Conservation (phyloP, 176 grass and related monocot genomes). For the Carex littledalei region DNA sequence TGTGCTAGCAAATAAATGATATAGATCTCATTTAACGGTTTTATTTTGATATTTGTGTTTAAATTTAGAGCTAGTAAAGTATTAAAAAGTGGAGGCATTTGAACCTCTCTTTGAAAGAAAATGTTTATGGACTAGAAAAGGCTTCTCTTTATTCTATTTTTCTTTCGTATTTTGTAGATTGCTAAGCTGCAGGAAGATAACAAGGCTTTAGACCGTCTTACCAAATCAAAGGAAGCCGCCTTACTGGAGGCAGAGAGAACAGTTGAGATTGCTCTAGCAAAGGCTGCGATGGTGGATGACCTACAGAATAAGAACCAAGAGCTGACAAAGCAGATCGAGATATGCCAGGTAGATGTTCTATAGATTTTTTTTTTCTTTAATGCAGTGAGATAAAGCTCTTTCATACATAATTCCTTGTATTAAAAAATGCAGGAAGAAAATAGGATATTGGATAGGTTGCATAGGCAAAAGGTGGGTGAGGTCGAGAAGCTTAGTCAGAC, state of each 20-base stretch:
- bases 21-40: background rate
- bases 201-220: slow-evolving; percentile 89
- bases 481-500: slow-evolving; percentile 97
- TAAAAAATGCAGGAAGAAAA: slow-evolving; percentile 78
- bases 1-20: background rate
- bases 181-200: slow-evolving; percentile 90
- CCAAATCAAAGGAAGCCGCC: slow-evolving; percentile 94
- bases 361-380: slow-evolving; percentile 13
- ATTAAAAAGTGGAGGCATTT: background rate
- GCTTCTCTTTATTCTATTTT: slow-evolving; percentile 3
- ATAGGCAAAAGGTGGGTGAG: slow-evolving; percentile 95
- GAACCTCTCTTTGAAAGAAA: background rate
- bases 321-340: slow-evolving; percentile 97
- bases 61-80: background rate
- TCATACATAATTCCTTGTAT: slow-evolving; percentile 18
- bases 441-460: slow-evolving; percentile 94
- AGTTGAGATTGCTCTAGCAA: slow-evolving; percentile 79
- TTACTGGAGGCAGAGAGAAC: slow-evolving; percentile 90
- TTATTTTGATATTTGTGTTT: background rate
- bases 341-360: slow-evolving; percentile 64
- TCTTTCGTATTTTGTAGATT: slow-evolving; percentile 48
- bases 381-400: slow-evolving; percentile 9
- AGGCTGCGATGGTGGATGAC: slow-evolving; percentile 97
- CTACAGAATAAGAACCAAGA: slow-evolving; percentile 99
- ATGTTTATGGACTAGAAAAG: background rate